Conservation (phyloP, 805 yeast genomes). For the Lipomyces oligophaga region DNA sequence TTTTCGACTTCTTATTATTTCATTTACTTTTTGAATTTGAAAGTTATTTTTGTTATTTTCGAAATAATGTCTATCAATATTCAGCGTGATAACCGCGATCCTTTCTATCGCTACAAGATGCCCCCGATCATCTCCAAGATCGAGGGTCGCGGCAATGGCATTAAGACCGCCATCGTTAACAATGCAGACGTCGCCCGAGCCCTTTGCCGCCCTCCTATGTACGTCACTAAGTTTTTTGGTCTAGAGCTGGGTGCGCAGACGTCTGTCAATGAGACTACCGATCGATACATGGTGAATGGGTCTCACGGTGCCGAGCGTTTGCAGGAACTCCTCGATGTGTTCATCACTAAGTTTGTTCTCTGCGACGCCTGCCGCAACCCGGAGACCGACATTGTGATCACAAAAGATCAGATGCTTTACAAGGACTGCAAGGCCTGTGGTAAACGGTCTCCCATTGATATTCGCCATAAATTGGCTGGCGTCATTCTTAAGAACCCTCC, state of each 20-base stretch:
- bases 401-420: constrained; percentile 67
- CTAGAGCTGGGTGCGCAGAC: constrained; percentile 97
- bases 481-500: constrained; percentile 87
- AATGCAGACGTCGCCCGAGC: constrained; percentile 92
- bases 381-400: constrained; percentile 85
- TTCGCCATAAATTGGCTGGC: constrained; percentile 80
- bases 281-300: constrained; percentile 91
- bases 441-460: constrained; percentile 75
- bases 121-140: constrained; percentile 95
- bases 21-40: neutral
- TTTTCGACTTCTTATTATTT: neutral
- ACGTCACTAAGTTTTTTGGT: constrained; percentile 91
- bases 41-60: neutral
- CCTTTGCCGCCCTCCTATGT: constrained; percentile 85
- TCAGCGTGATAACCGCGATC: constrained; percentile 95
- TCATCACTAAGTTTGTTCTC: constrained; percentile 85
- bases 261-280: constrained; percentile 68
- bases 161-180: constrained; percentile 89
- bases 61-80: constrained; percentile 52
- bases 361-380: constrained; percentile 97
- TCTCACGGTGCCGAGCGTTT: constrained; percentile 84
- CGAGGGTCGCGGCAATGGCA: constrained; percentile 99
- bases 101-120: constrained; percentile 99
- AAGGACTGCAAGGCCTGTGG: constrained; percentile 99
- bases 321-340: constrained; percentile 92